Percentiles rank a stretch among this genome's conserved stretches.
These are phyloP conservation scores for Chrysanthemum seticuspe DNA, from an alignment of 129 eudicot species.

Conservation along the genomic window DNA sequence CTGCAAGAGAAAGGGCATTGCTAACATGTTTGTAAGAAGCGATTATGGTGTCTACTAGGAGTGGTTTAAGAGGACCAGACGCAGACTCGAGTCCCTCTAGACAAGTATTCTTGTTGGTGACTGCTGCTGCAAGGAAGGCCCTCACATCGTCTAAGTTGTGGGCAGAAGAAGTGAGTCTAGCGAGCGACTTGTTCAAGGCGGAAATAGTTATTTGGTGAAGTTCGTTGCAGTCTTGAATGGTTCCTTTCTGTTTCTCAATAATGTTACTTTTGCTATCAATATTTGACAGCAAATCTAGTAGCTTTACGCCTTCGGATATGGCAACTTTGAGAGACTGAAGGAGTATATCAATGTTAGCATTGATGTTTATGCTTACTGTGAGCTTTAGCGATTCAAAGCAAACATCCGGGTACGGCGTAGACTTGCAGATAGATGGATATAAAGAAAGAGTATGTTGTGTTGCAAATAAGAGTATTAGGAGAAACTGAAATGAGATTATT, in stretches of 20 bases:
- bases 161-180: slow-evolving; percentile 20
- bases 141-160: slow-evolving; percentile 42
- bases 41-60: slow-evolving; percentile 41
- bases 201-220: slow-evolving; percentile 69
- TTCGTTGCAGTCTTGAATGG: slow-evolving; percentile 72
- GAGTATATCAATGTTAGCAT: slow-evolving; percentile 32
- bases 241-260: slow-evolving; percentile 70
- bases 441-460: slow-evolving; percentile 6
- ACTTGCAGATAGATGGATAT: slow-evolving; percentile 44
- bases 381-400: slow-evolving; percentile 63
- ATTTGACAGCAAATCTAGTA: slow-evolving; percentile 41
- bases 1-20: slow-evolving; percentile 62
- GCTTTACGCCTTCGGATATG: slow-evolving; percentile 50
- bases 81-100: slow-evolving; percentile 77
- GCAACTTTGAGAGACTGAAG: slow-evolving; percentile 70
- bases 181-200: slow-evolving; percentile 47
- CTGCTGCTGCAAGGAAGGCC: slow-evolving; percentile 78
- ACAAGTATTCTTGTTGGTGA: slow-evolving; percentile 79
- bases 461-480: neutral
- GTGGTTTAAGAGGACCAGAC: slow-evolving; percentile 62
- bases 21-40: slow-evolving; percentile 55
- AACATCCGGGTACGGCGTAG: slow-evolving; percentile 75
- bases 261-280: slow-evolving; percentile 23
- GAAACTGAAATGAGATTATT: slow-evolving; percentile 12
- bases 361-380: slow-evolving; percentile 53